Evolutionary conservation across 495 filamentous ascomycete species (phyloP), one percentile per base, ranked within the genome.

Genomic region (Tuber umbilicatum): DNA sequence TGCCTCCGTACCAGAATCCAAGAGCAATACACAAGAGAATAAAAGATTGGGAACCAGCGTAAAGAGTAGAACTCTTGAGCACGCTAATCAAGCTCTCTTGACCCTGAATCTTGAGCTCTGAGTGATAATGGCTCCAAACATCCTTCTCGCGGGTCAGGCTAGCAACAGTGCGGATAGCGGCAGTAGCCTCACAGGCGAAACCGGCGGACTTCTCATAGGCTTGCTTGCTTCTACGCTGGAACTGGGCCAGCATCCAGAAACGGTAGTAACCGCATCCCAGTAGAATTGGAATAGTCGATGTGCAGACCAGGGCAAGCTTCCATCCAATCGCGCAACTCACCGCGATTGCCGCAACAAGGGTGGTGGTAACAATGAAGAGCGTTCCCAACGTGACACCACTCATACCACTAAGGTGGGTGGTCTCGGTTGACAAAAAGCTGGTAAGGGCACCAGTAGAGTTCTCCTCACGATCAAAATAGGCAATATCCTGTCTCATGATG

Each of bases 1-100:
- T 90, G 42, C 93, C 94, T 70, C 94, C 94, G 79, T 95, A 97
- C 93, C 93, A 97, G 85, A 97, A 97, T 2, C 91, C 93, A n/a
- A 97, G 89, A 14, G 92, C 94, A 69, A 93, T 88, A 78, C 89
- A 92, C 68, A 93, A 87, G 86, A 97, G 94, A 80, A 90, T 88
- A 68, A 95, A 85, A 5, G 89, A 88, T 82, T 97, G 93, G 70
- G 93, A 92, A 27, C 89, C 84, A 3, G 92, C 93, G 79, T 96
- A 97, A 1, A 96, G 86, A 5, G 86, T 77, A 35, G 92, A 93
- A 7, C 91, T 90, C 74, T 86, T 88, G 69, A 90, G 68, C 9
- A 94, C 86, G 1, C 90, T 92, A 10, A 86, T 83, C 73, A 97
- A 82, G 70, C 89, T 91, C 23, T 86, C 85, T 42, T 84, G 83